Evolutionary conservation across 2,329 filamentous ascomycete species (phyloP), one percentile per base, ranked within the genome.

Genomic region (Alternaria solani): DNA sequence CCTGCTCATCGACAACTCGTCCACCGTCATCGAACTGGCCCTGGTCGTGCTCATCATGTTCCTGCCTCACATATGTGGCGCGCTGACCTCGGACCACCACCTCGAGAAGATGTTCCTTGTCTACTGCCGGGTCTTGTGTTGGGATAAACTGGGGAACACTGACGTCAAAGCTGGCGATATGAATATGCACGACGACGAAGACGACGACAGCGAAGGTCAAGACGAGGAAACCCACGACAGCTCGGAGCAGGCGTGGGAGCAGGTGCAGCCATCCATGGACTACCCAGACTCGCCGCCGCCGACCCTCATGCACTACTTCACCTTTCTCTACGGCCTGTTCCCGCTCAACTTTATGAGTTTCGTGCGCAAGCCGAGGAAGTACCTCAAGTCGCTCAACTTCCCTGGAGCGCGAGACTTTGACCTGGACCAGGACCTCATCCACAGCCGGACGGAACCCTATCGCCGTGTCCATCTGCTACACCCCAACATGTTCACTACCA

Each of bases 261-360:
- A 86, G 61, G 84, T 87, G 38, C 75, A 83, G 7, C 88, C 87
- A 63, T 83, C 88, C 6, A 82, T 87, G n/a, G 87, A 89, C 34
- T 81, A 84, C 11, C 83, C 84, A 6, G 71, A 73, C 38, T 66
- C 64, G 8, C 81, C 84, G 3, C 86, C 92, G 2, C 87, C 89
- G 5, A 89, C 92, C 61, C 83, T 94, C 1, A 79, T 89, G 54
- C 87, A 89, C 67, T 94, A 92, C 76, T 95, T 93, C 69, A 94
- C 91, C 3, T 89, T 93, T 26, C 82, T 95, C 0, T 95, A 95
- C 68, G 92, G 92, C 0, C 80, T 95, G 5, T 95, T 94, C 65
- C 92, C 92, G 2, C 87, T 94, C 72, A 94, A 94, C 74, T 93
- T 95, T 68, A 91, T 93, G 87, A 90, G 90, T 76, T 95, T 94